A percentile compares a stretch with the other conserved stretches of the same genome.
Conservation (phyloP, 495 filamentous ascomycete genomes). For the Coniosporium apollinis region DNA sequence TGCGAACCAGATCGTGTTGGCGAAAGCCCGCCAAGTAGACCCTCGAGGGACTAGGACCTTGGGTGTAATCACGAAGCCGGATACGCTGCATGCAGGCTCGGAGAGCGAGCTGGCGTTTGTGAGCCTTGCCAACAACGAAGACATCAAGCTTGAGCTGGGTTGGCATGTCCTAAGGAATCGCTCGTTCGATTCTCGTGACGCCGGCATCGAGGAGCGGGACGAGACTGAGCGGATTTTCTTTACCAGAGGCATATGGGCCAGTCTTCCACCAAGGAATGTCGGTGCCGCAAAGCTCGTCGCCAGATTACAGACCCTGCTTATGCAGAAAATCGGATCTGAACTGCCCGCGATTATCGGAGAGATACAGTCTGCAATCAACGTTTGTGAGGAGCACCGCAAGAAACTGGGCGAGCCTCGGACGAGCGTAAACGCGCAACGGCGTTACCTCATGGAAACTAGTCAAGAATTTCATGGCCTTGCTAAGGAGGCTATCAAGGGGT, state of each 20-base stretch:
- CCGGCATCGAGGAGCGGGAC: conserved; percentile 17
- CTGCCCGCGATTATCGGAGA: conserved; percentile 44
- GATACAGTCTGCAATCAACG: conserved; percentile 27
- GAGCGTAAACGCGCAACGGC: conserved; percentile 32
- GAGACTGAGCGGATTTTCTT: conserved; percentile 27
- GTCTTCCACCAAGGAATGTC: conserved; percentile 20
- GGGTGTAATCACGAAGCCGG: conserved; percentile 24
- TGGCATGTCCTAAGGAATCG: conserved; percentile 22
- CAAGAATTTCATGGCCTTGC: conserved; percentile 32
- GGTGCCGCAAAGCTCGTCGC: conserved; percentile 34
- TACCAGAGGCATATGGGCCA: conserved; percentile 30
- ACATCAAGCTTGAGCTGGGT: conserved; percentile 12
- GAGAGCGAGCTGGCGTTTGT: conserved; percentile 12
- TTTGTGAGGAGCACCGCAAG: conserved; percentile 20
- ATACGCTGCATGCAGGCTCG: conserved; percentile 13
- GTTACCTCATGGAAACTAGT: conserved; percentile 36
- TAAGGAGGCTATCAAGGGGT: conserved; percentile 36
- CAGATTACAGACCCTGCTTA: conserved; percentile 39
- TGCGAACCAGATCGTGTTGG: conserved; percentile 14
- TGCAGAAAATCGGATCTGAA: conserved; percentile 35
- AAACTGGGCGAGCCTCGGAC: conserved; percentile 33
- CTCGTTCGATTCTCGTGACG: conserved; percentile 3
- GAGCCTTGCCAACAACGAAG: conserved; percentile 12
- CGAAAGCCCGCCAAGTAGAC: conserved; percentile 12
- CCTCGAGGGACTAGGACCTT: conserved; percentile 13